Evolutionary conservation across 345 rosid species (phyloP).

Genomic region (Dimocarpus longan): DNA sequence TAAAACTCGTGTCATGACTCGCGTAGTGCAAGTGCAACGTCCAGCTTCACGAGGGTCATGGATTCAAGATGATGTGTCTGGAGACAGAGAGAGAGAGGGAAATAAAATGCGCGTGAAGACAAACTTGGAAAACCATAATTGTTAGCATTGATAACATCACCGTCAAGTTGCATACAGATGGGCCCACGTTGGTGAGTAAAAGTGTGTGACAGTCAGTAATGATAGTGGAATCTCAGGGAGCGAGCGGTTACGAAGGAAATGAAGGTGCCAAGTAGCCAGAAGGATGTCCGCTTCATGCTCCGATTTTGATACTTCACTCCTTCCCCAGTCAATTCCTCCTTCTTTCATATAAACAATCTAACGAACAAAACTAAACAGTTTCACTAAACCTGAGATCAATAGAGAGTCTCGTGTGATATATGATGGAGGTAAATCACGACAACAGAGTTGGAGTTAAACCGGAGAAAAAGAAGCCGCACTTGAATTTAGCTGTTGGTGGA

Average conservation of each 20-base stretch:
- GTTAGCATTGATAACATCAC: background rate
- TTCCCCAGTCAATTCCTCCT: constrained; percentile 9
- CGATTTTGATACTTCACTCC: constrained; percentile 30
- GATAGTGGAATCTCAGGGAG: constrained; percentile 9
- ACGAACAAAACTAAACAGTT: constrained; percentile 3
- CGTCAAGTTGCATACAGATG: background rate
- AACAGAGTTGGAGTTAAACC: background rate
- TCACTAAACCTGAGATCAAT: background rate
- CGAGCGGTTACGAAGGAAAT: constrained; percentile 16
- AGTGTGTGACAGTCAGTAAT: background rate
- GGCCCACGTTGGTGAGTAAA: background rate
- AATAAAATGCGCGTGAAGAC: no score
- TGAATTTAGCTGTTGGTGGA: constrained; percentile 15
- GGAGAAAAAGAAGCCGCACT: constrained; percentile 13
- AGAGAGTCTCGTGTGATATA: background rate
- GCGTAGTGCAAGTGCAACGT: background rate
- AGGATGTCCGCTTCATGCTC: constrained; percentile 40
- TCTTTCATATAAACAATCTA: constrained; percentile 12
- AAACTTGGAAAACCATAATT: background rate
- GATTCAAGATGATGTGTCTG: background rate
- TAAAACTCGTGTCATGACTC: background rate
- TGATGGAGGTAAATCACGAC: constrained; percentile 13
- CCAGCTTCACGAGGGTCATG: background rate
- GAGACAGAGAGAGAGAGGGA: no score
- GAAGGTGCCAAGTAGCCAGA: constrained; percentile 22